Evolutionary conservation across 2,329 filamentous ascomycete species (phyloP).

Genomic region (Neophaeococcomyces mojaviensis): DNA sequence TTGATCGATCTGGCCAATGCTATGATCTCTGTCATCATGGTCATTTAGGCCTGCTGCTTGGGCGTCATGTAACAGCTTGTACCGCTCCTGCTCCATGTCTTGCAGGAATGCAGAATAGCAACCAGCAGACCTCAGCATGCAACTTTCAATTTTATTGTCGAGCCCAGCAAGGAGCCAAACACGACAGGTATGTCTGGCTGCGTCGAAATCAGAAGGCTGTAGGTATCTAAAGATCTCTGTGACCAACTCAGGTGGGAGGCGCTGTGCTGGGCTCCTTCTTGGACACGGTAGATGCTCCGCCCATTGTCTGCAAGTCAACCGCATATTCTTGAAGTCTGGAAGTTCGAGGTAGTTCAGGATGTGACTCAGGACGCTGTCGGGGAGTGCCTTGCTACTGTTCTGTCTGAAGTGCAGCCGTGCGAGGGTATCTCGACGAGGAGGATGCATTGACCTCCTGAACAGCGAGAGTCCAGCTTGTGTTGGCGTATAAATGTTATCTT

Average conservation of each 20-base stretch:
- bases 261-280: conserved; percentile 13
- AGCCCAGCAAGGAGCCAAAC: conserved; percentile 54
- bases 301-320: conserved; percentile 20
- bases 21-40: neutral
- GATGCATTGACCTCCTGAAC: conserved; percentile 14
- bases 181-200: conserved; percentile 53
- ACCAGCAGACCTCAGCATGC: conserved; percentile 52
- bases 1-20: conserved; percentile 7
- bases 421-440: conserved; percentile 21
- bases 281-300: conserved; percentile 12
- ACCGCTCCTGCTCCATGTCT: conserved; percentile 28
- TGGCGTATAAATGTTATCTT: neutral
- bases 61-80: neutral
- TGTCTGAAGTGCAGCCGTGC: conserved; percentile 16
- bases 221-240: conserved; percentile 41
- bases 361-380: conserved; percentile 10
- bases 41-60: neutral
- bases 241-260: conserved; percentile 41
- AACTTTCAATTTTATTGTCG: conserved; percentile 42
- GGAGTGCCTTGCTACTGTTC: conserved; percentile 6
- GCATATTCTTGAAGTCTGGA: conserved; percentile 18
- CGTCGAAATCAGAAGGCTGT: conserved; percentile 48
- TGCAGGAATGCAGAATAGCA: conserved; percentile 25
- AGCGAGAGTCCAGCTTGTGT: conserved; percentile 5
- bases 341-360: conserved; percentile 14